Conservation (phyloP, 2,329 filamentous ascomycete genomes). For the Ceratocystis colombiana region DNA sequence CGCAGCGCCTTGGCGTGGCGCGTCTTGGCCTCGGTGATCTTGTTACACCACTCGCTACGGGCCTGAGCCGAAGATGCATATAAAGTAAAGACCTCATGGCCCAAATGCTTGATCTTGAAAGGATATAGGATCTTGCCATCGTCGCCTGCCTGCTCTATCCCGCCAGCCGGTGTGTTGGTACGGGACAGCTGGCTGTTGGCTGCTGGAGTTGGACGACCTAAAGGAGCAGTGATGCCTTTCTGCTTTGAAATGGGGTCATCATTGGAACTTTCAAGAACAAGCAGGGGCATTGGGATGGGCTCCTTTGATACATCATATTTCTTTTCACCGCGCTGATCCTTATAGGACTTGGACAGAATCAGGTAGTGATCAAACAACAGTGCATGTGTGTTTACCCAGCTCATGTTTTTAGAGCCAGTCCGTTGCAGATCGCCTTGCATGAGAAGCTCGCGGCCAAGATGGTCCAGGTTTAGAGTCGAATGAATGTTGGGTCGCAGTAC, state of each 20-base stretch:
- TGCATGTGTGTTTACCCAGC: conserved; percentile 87
- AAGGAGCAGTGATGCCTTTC: conserved; percentile 59
- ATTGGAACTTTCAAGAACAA: conserved; percentile 83
- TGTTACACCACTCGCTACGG: conserved; percentile 80
- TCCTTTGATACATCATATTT: conserved; percentile 87
- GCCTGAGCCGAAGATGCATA: conserved; percentile 69
- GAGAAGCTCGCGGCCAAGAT: conserved; percentile 84
- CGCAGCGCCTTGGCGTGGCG: conserved; percentile 80
- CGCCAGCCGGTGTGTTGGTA: conserved; percentile 28
- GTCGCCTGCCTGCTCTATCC: conserved; percentile 39
- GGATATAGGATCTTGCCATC: conserved; percentile 84
- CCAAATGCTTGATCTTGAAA: conserved; percentile 91
- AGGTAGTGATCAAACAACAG: conserved; percentile 95
- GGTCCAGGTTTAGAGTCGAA: conserved; percentile 79
- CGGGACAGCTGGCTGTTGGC: conserved; percentile 52
- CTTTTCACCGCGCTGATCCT: conserved; percentile 60
- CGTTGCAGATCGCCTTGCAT: conserved; percentile 81
- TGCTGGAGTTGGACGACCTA: conserved; percentile 57
- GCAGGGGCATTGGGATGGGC: conserved; percentile 90
- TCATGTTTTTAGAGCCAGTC: conserved; percentile 78
- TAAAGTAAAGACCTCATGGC: conserved; percentile 83
- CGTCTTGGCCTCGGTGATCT: conserved; percentile 91
- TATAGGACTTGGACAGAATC: conserved; percentile 76
- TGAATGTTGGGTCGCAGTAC: conserved; percentile 81
- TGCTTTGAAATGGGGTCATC: conserved; percentile 82